A percentile compares a stretch with the other conserved stretches of the same genome.
These are phyloP conservation scores for Trypanosoma theileri DNA, from an alignment of 208 protist species.

Conservation along the genomic window DNA sequence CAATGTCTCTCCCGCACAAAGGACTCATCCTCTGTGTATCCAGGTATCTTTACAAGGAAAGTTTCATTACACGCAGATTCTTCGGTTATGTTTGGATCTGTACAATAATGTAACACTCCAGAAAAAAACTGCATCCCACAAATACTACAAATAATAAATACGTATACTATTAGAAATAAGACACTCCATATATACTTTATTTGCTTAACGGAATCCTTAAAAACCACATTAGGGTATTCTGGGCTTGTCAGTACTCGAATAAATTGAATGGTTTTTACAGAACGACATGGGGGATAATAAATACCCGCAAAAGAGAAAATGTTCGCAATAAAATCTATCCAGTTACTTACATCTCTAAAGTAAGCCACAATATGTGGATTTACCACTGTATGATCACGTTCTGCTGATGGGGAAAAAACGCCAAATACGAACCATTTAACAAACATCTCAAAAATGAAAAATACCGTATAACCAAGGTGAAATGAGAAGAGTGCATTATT, in stretches of 20 bases:
- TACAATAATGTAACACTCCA: slow-evolving; percentile 44
- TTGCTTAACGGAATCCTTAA: slow-evolving; percentile 26
- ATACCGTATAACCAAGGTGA: slow-evolving; percentile 48
- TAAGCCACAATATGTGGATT: slow-evolving; percentile 30
- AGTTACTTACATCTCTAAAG: slow-evolving; percentile 47
- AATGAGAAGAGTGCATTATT: slow-evolving; percentile 10
- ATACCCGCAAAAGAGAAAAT: slow-evolving; percentile 43
- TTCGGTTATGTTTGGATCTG: slow-evolving; percentile 23
- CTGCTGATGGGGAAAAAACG: slow-evolving; percentile 18
- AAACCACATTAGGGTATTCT: slow-evolving; percentile 36
- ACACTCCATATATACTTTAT: slow-evolving; percentile 26
- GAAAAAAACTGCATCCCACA: slow-evolving; percentile 57
- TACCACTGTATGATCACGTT: slow-evolving; percentile 6
- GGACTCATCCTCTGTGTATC: slow-evolving; percentile 12
- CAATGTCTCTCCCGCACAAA: slow-evolving; percentile 19
- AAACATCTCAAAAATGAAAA: slow-evolving; percentile 64
- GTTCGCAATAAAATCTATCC: slow-evolving; percentile 52
- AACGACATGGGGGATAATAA: slow-evolving; percentile 36
- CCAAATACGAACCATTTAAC: slow-evolving; percentile 58
- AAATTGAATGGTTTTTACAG: slow-evolving; percentile 40
- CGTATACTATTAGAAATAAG: slow-evolving; percentile 30
- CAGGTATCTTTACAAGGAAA: slow-evolving; percentile 18
- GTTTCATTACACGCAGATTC: slow-evolving; percentile 20
- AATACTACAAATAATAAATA: slow-evolving; percentile 50
- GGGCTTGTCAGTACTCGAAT: slow-evolving; percentile 46